phyloP scores from a whole-genome alignment of 495 filamentous ascomycete genomes.

The Penicillium simplicissimum region DNA sequence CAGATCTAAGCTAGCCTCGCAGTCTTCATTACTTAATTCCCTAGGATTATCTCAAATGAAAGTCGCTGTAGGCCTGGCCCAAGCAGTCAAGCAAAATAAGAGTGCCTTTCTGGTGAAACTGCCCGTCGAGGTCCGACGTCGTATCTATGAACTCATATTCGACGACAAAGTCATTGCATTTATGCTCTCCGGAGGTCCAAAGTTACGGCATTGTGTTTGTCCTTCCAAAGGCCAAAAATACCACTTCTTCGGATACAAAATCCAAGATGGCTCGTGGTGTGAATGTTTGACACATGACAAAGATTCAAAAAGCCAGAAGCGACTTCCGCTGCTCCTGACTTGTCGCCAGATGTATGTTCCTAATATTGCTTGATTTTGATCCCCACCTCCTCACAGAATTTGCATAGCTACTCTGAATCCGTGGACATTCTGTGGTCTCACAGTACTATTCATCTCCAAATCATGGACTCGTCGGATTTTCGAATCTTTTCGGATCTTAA shows the following conservation, averaged over 20 bases:
- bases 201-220: neutral
- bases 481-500: neutral
- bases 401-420: neutral
- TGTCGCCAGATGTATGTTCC: neutral
- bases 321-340: neutral
- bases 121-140: neutral
- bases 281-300: neutral
- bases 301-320: conserved; percentile 1
- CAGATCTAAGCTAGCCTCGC: neutral
- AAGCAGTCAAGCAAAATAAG: neutral
- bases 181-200: neutral
- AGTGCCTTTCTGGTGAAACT: neutral
- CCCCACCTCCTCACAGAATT: neutral
- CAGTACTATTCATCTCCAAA: conserved; percentile 1
- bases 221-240: neutral
- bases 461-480: conserved; percentile 1
- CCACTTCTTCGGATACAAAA: neutral
- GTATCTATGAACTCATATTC: neutral
- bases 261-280: neutral
- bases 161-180: neutral
- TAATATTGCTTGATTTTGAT: neutral
- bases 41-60: neutral
- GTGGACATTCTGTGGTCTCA: neutral
- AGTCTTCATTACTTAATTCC: neutral
- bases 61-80: neutral